phyloP scores from a whole-genome alignment of 805 yeast species.

The Yarrowia osloensis region DNA sequence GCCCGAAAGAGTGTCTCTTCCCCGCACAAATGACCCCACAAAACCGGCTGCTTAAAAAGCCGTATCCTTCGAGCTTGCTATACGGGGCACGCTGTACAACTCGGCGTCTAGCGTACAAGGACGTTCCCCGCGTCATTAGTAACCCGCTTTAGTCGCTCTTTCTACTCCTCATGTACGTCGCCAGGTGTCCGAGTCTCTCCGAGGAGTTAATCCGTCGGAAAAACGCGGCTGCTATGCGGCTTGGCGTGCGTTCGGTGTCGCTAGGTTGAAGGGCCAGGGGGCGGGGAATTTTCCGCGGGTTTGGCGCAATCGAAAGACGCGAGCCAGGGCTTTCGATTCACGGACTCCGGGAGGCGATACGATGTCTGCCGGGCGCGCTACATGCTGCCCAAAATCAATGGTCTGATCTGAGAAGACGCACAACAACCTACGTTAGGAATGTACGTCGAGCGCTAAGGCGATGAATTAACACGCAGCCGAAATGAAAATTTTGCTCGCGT shows the following conservation, averaged over 20 bases:
- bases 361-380: not conserved
- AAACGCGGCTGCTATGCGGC: slow-evolving; percentile 21
- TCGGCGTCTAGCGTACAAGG: too few species aligned
- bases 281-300: not conserved
- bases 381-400: not conserved
- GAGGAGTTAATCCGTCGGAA: slow-evolving; percentile 28
- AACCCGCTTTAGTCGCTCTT: not conserved
- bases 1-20: slow-evolving; percentile 7
- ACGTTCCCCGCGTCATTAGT: not conserved
- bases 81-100: too few species aligned
- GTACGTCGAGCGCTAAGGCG: not conserved
- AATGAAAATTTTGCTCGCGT: slow-evolving; percentile 4
- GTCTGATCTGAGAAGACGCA: not conserved
- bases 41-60: not conserved
- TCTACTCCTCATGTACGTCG: not conserved
- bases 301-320: not conserved
- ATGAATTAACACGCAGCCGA: not conserved
- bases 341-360: not conserved
- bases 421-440: not conserved
- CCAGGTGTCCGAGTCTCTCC: not conserved
- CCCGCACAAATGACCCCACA: slow-evolving; percentile 23
- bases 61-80: not conserved
- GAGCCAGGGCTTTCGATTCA: not conserved
- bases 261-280: not conserved
- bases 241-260: not conserved